Conservation (phyloP, 2,329 filamentous ascomycete genomes). For the Chaetomiaceae sp. region DNA sequence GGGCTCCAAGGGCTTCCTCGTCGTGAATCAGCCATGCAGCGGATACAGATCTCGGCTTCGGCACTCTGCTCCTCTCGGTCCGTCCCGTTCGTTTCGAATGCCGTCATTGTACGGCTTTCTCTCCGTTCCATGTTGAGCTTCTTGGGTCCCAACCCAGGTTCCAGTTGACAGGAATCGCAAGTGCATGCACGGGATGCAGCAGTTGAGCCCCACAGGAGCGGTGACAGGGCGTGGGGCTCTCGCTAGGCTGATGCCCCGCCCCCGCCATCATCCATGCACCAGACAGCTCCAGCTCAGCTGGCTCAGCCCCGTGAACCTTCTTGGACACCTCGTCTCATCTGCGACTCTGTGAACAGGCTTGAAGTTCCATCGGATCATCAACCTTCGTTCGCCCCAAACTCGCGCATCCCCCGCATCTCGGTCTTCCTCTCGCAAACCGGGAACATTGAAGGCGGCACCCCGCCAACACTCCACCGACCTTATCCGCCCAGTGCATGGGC, state of each 20-base stretch:
- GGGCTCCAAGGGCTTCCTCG: no score
- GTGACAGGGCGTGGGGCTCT: background rate
- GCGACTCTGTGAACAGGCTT: no score
- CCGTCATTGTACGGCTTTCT: no score
- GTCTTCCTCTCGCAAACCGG: background rate
- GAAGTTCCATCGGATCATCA: background rate
- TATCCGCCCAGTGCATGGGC: background rate
- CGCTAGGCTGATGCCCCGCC: slow-evolving; percentile 4
- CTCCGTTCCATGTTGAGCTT: no score
- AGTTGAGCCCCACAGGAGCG: background rate
- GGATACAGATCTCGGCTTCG: no score
- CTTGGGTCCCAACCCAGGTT: no score
- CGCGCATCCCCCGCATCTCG: background rate
- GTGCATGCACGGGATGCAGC: no score
- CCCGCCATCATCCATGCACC: slow-evolving; percentile 9
- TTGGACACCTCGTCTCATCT: background rate
- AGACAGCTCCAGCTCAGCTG: slow-evolving; percentile 3
- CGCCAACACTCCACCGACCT: background rate
- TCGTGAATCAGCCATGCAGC: no score
- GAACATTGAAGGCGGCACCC: background rate
- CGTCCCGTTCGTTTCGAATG: no score
- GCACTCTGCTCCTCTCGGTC: no score
- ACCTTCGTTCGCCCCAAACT: no score
- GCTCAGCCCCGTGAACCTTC: slow-evolving; percentile 11
- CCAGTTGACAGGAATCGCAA: no score